Conservation (phyloP, 768 basidiomycete genomes). For the Roridomyces roridus region DNA sequence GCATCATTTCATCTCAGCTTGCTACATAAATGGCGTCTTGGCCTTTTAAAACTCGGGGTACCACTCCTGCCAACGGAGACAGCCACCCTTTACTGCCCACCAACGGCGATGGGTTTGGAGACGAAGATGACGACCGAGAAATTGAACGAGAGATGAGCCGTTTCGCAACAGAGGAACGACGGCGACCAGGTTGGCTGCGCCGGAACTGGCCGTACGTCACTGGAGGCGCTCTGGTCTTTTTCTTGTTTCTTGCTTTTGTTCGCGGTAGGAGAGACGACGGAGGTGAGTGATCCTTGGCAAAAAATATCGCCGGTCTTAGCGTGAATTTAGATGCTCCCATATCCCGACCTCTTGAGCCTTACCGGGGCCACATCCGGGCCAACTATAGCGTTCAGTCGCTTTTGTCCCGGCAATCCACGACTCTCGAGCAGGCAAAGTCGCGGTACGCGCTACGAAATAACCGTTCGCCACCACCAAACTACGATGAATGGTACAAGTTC, state of each 20-base stretch:
- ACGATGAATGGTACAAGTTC: conserved; percentile 21
- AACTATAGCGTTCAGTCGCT: conserved; percentile 4
- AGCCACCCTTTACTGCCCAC: conserved; percentile 16
- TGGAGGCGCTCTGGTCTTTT: background rate
- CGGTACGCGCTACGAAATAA: conserved; percentile 23
- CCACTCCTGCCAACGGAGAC: conserved; percentile 10
- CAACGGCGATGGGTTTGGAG: conserved; percentile 8
- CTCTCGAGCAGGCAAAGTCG: conserved; percentile 19
- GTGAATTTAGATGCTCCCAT: background rate
- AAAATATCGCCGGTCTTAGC: background rate
- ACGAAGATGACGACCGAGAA: conserved; percentile 19
- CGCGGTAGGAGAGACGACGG: too few relatives aligned
- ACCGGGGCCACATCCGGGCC: background rate
- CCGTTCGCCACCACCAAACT: conserved; percentile 21
- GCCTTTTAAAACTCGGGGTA: conserved; percentile 1
- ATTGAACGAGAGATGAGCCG: conserved; percentile 21
- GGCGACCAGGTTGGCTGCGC: background rate
- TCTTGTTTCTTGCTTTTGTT: background rate
- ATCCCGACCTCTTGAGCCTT: background rate
- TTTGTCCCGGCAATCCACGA: conserved; percentile 13
- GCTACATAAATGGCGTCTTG: conserved; percentile 21
- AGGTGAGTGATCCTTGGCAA: background rate
- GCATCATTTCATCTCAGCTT: too few relatives aligned
- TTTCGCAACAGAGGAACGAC: conserved; percentile 11
- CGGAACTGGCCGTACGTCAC: background rate